phyloP scores from a whole-genome alignment of 176 grass and related monocot genomes.

The Lolium perenne region DNA sequence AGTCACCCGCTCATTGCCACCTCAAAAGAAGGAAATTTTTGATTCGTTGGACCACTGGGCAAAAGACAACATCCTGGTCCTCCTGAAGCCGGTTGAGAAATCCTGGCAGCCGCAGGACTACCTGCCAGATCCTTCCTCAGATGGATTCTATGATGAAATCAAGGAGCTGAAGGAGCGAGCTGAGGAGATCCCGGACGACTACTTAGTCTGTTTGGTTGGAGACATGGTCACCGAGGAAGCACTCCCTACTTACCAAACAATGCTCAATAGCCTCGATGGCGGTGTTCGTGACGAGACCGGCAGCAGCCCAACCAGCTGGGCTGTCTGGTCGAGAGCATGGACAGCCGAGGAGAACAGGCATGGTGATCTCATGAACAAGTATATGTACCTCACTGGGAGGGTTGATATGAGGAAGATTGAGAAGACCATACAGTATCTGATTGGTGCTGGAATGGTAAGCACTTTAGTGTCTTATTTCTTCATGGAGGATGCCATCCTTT shows the following conservation, averaged over 20 bases:
- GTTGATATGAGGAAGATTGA: slow-evolving; percentile 18
- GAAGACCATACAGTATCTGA: slow-evolving; percentile 9
- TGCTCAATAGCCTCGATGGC: neutral
- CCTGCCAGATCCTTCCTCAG: neutral
- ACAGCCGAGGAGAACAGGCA: neutral
- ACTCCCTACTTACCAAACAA: slow-evolving; percentile 12
- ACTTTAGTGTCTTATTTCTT: neutral
- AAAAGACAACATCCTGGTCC: slow-evolving; percentile 6
- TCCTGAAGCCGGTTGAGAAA: neutral
- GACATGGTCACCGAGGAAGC: slow-evolving; percentile 24
- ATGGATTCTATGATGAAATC: slow-evolving; percentile 10
- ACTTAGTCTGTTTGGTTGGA: slow-evolving; percentile 1
- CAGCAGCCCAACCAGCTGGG: neutral
- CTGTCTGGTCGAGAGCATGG: neutral
- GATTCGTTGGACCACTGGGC: slow-evolving; percentile 11
- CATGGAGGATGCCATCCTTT: neutral
- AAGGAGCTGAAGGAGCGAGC: neutral
- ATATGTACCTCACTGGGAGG: slow-evolving; percentile 1
- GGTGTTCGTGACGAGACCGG: neutral
- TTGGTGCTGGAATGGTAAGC: slow-evolving; percentile 24
- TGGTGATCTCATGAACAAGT: slow-evolving; percentile 3
- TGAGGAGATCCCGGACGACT: neutral
- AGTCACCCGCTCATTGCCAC: neutral
- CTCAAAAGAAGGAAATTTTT: slow-evolving; percentile 15
- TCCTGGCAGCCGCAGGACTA: slow-evolving; percentile 8